A percentile compares a stretch with the other conserved stretches of the same genome.
These are phyloP conservation scores for Microsporum audouinii DNA, from an alignment of 2,329 filamentous ascomycete genomes.

Conservation along the genomic window DNA sequence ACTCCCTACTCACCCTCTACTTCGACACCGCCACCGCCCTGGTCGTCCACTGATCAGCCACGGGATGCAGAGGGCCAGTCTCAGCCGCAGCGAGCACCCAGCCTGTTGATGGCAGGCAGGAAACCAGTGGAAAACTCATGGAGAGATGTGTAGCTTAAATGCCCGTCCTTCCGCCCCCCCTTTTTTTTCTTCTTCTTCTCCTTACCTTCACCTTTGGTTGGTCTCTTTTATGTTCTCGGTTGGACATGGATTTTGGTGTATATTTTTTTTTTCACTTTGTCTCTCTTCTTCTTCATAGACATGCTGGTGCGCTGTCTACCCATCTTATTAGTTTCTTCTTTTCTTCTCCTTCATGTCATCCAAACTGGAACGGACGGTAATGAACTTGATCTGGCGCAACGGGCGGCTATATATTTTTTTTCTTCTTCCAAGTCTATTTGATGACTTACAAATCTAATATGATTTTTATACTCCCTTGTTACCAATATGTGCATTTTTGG, in stretches of 20 bases:
- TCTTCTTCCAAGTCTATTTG: background rate
- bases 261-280: background rate
- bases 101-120: constrained; percentile 10
- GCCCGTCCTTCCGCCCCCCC: background rate
- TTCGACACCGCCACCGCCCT: constrained; percentile 12
- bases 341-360: background rate
- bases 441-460: background rate
- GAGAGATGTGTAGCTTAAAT: constrained; percentile 9
- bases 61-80: background rate
- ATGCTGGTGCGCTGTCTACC: background rate
- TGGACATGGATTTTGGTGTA: background rate
- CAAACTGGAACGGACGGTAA: background rate
- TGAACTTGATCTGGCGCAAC: background rate
- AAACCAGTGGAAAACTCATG: constrained; percentile 13
- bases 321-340: background rate
- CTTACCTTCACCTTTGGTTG: background rate
- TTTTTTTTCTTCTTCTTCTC: background rate
- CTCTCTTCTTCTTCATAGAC: background rate
- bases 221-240: background rate
- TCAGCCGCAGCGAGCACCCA: constrained; percentile 3
- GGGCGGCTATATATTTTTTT: background rate
- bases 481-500: background rate
- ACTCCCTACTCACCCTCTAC: constrained; percentile 9
- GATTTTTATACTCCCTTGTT: background rate
- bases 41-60: constrained; percentile 5